Evolutionary conservation across 1,139 yeast genomes (phyloP).

Genomic region (Sugiyamaella novakii): DNA sequence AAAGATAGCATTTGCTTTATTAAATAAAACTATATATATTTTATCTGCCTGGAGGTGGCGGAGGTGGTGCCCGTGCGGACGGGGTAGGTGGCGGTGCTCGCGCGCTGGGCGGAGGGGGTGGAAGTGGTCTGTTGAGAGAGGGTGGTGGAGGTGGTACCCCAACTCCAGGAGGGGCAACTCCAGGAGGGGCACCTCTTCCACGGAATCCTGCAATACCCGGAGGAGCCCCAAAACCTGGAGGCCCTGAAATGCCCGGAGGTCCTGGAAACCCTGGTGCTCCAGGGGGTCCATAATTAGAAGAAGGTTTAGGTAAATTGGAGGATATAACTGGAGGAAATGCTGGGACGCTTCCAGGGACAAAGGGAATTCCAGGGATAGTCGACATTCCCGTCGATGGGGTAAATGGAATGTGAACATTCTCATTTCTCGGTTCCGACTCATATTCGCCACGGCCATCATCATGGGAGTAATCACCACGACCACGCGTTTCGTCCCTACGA

Average conservation of each 20-base stretch:
- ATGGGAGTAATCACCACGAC: conserved; percentile 19
- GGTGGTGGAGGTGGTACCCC: conserved; percentile 30
- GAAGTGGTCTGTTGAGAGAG: conserved; percentile 19
- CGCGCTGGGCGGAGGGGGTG: conserved; percentile 24
- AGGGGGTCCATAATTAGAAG: conserved; percentile 20
- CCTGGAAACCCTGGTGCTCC: conserved; percentile 20
- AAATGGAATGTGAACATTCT: conserved; percentile 9
- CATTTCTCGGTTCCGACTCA: conserved; percentile 11
- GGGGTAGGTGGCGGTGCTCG: conserved; percentile 24
- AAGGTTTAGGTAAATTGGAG: conserved; percentile 6
- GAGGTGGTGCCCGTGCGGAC: conserved; percentile 20
- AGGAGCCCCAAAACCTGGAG: conserved; percentile 29
- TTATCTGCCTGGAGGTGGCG: conserved; percentile 23
- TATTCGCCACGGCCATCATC: conserved; percentile 21
- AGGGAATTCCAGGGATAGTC: conserved; percentile 21
- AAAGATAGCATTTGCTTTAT: too few species aligned
- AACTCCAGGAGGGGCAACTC: conserved; percentile 27
- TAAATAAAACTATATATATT: too few species aligned
- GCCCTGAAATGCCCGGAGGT: conserved; percentile 21
- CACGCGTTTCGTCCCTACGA: conserved; percentile 25
- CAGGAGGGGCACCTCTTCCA: conserved; percentile 34
- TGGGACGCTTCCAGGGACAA: conserved; percentile 16
- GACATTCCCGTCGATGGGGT: conserved; percentile 22
- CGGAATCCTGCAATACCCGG: conserved; percentile 33
- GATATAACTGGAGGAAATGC: conserved; percentile 17